Evolutionary conservation across 1,139 yeast species (phyloP).

Genomic region (Protomyces inouyei): DNA sequence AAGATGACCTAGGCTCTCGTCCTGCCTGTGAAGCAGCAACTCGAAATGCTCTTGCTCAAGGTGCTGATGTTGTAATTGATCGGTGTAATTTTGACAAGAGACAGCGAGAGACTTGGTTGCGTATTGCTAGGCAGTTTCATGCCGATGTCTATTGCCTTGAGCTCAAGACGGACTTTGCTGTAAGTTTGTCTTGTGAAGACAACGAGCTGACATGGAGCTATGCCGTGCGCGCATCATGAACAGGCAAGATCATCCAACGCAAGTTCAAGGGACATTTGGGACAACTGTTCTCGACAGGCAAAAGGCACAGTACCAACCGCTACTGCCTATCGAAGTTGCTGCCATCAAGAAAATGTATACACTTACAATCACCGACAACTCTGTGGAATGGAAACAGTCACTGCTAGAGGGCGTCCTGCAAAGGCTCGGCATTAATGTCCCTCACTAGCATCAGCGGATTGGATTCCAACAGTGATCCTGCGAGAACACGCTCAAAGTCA

Average conservation of each 20-base stretch:
- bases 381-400: neutral
- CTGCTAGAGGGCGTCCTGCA: neutral
- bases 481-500: too few relatives aligned
- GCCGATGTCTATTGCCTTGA: neutral
- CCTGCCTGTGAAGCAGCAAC: neutral
- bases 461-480: too few relatives aligned
- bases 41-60: neutral
- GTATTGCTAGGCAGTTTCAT: neutral
- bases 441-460: neutral
- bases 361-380: neutral
- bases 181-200: neutral
- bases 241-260: neutral
- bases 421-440: neutral
- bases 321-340: neutral
- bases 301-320: neutral
- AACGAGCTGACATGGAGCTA: neutral
- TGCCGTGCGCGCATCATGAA: neutral
- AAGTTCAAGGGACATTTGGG: neutral
- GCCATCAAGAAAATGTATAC: neutral
- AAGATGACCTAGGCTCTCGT: conserved; percentile 8
- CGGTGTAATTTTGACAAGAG: conserved; percentile 7
- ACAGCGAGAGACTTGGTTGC: neutral
- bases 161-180: neutral
- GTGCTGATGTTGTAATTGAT: neutral
- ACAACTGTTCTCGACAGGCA: neutral